Conservation (phyloP, 345 rosid species). For the Lepidium didymum region DNA sequence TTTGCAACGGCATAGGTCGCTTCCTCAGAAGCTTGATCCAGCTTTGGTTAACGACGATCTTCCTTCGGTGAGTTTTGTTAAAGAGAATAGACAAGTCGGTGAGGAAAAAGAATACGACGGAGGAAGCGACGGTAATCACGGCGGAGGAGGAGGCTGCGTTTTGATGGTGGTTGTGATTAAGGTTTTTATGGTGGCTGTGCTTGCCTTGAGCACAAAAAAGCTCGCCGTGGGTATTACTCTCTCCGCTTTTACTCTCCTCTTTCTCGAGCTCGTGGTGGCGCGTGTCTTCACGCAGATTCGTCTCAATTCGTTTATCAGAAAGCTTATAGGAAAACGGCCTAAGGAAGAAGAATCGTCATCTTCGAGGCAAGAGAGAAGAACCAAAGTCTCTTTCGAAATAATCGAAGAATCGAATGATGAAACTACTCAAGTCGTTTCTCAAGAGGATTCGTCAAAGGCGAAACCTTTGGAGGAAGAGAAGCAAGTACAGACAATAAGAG, state of each 20-base stretch:
- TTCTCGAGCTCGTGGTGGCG: conserved; percentile 40
- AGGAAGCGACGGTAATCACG: background rate
- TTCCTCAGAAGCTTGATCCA: conserved; percentile 2
- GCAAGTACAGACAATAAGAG: conserved; percentile 17
- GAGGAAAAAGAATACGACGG: background rate
- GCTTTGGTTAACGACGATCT: background rate
- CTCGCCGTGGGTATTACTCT: conserved; percentile 51
- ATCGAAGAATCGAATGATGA: conserved; percentile 1
- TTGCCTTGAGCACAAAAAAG: conserved; percentile 47
- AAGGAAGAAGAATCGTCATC: background rate
- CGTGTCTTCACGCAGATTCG: conserved; percentile 11
- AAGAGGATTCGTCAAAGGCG: background rate
- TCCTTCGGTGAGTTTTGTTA: background rate
- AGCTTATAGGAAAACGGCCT: background rate
- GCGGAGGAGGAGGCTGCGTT: conserved; percentile 18
- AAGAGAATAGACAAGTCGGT: background rate
- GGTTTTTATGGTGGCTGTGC: conserved; percentile 42
- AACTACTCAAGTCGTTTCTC: background rate
- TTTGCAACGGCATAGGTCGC: background rate
- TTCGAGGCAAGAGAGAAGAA: background rate
- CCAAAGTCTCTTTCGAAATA: background rate
- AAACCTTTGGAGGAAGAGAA: conserved; percentile 9
- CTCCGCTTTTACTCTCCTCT: conserved; percentile 52
- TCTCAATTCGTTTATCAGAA: conserved; percentile 16
- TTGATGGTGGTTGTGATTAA: conserved; percentile 30